phyloP scores from a whole-genome alignment of 2,329 filamentous ascomycete species.

The Pseudodiploospora longispora region DNA sequence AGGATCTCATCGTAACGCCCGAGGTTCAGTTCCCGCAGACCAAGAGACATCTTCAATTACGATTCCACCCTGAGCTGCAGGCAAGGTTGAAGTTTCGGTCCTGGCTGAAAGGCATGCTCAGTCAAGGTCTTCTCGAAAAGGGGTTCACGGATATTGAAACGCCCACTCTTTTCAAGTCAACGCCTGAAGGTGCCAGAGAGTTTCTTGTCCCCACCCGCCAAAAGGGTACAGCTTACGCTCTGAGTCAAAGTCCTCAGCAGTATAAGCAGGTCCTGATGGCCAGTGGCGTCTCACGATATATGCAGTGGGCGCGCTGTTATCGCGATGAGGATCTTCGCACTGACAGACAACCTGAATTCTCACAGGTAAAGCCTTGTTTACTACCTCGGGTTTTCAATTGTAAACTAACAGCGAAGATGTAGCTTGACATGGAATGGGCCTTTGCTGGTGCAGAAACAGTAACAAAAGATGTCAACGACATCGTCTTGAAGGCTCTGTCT shows the following conservation, averaged over 20 bases:
- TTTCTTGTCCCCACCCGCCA: conserved; percentile 85
- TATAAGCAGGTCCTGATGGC: conserved; percentile 99
- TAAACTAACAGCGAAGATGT: neutral
- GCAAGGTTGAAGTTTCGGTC: conserved; percentile 65
- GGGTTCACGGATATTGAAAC: conserved; percentile 80
- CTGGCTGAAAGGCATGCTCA: conserved; percentile 44
- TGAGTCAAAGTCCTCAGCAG: conserved; percentile 94
- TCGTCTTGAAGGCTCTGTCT: conserved; percentile 22
- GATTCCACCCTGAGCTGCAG: conserved; percentile 60
- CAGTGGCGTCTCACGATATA: conserved; percentile 73
- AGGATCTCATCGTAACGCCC: conserved; percentile 66
- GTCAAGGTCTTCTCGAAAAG: conserved; percentile 44
- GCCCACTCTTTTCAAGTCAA: conserved; percentile 92
- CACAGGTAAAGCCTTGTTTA: conserved; percentile 49
- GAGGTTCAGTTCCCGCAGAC: conserved; percentile 67
- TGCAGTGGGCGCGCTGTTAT: conserved; percentile 90
- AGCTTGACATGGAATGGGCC: conserved; percentile 90
- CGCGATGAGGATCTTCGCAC: conserved; percentile 89
- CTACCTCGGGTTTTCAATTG: no score
- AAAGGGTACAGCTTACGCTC: conserved; percentile 71
- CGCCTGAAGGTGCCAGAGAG: conserved; percentile 88
- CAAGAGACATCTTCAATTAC: conserved; percentile 75
- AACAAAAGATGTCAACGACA: conserved; percentile 26
- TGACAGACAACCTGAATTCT: conserved; percentile 94
- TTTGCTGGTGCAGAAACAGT: conserved; percentile 54